A percentile compares a stretch with the other conserved stretches of the same genome.
These are phyloP conservation scores for Marchantia paleacea DNA, from an alignment of 225 moss, liverwort and hornwort genomes.

Conservation along the genomic window DNA sequence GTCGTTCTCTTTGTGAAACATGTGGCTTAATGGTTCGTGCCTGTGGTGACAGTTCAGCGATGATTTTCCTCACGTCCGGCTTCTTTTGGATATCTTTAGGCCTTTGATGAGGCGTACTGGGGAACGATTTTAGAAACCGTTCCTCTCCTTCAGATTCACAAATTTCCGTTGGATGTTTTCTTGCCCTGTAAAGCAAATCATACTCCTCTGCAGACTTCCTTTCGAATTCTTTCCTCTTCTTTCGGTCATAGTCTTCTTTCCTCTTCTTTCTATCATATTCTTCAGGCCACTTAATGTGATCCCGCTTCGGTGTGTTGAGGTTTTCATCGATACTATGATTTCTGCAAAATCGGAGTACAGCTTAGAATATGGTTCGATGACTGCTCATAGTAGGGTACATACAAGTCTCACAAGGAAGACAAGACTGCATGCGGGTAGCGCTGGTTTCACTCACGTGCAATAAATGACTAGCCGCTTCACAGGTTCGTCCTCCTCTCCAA, in stretches of 20 bases:
- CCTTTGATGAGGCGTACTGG: background rate
- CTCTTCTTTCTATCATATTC: background rate
- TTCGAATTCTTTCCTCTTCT: background rate
- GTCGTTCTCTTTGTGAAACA: background rate
- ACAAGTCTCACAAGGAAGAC: background rate
- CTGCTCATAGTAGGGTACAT: background rate
- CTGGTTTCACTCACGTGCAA: constrained; percentile 38
- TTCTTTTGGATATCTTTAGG: background rate
- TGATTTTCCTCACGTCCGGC: background rate
- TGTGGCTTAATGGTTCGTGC: background rate
- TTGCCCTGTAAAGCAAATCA: background rate
- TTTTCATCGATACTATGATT: constrained; percentile 18
- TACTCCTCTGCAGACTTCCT: background rate
- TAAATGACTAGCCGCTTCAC: constrained; percentile 39
- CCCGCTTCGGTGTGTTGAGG: constrained; percentile 23
- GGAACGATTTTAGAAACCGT: background rate
- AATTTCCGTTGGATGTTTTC: background rate
- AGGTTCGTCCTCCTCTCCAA: constrained; percentile 36
- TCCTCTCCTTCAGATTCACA: background rate
- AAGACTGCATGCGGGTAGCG: background rate
- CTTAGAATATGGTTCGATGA: background rate
- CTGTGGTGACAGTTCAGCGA: background rate
- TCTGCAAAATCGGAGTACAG: constrained; percentile 11
- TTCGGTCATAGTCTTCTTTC: background rate
- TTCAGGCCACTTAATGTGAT: constrained; percentile 37